Percentiles rank a stretch among this genome's conserved stretches.
phyloP scores from a whole-genome alignment of 1,284 basidiomycete species.

The Boletus albobrunnescens region DNA sequence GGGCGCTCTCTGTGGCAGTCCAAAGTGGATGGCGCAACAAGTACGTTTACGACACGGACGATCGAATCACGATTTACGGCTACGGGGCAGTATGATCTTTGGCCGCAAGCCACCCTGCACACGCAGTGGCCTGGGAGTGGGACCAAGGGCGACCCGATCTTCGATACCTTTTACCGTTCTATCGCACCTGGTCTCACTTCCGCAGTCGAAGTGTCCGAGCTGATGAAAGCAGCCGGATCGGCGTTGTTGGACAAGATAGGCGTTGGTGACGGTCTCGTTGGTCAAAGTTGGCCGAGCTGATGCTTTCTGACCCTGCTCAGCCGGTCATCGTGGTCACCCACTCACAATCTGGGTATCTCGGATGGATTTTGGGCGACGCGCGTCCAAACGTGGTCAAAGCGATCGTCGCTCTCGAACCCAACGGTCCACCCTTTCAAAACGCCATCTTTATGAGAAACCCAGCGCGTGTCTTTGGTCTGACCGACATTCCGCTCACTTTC shows the following conservation, averaged over 20 bases:
- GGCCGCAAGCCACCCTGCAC: conserved; percentile 45
- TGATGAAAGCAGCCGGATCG: conserved; percentile 30
- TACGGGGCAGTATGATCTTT: conserved; percentile 37
- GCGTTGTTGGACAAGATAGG: conserved; percentile 31
- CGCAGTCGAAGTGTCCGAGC: conserved; percentile 23
- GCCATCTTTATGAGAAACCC: conserved; percentile 39
- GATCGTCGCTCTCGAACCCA: conserved; percentile 47
- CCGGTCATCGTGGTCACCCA: conserved; percentile 45
- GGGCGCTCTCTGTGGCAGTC: conserved; percentile 47
- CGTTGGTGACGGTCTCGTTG: conserved; percentile 16
- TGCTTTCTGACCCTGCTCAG: conserved; percentile 22
- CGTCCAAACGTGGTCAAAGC: conserved; percentile 41
- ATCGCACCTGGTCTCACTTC: conserved; percentile 29
- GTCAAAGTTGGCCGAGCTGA: conserved; percentile 2
- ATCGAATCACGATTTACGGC: conserved; percentile 46
- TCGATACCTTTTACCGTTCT: conserved; percentile 44
- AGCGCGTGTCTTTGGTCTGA: conserved; percentile 42
- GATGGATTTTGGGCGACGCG: conserved; percentile 47
- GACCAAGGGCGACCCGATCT: conserved; percentile 41
- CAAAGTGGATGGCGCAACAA: conserved; percentile 38
- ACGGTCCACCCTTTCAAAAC: conserved; percentile 46
- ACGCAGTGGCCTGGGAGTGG: conserved; percentile 53
- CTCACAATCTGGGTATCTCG: conserved; percentile 45
- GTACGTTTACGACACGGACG: conserved; percentile 28
- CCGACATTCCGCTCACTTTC: conserved; percentile 43